Evolutionary conservation across 176 grass and related monocot genomes (phyloP).

Genomic region (Bromus sterilis): DNA sequence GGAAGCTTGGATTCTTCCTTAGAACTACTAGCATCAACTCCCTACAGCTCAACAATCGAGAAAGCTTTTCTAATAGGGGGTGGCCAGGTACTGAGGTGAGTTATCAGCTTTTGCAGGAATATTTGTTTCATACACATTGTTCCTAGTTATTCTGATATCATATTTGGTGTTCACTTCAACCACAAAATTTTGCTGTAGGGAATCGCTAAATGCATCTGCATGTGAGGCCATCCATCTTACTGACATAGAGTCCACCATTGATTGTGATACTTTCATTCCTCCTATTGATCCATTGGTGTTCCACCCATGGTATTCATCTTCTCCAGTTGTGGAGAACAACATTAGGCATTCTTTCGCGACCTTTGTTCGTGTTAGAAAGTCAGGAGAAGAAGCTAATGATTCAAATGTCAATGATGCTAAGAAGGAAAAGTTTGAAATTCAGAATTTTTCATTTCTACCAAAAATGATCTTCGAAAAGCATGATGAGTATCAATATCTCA

Average conservation of each 20-base stretch:
- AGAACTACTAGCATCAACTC: constrained; percentile 60
- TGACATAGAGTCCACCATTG: constrained; percentile 53
- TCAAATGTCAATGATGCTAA: constrained; percentile 22
- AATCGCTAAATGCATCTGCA: constrained; percentile 55
- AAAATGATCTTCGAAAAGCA: constrained; percentile 65
- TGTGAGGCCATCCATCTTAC: constrained; percentile 88
- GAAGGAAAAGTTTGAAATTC: constrained; percentile 60
- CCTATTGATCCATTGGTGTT: constrained; percentile 54
- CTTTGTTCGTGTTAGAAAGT: constrained; percentile 51
- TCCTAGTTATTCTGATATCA: background rate
- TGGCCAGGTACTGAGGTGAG: constrained; percentile 64
- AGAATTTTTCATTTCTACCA: constrained; percentile 68
- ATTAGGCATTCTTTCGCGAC: constrained; percentile 76
- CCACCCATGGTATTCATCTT: constrained; percentile 84
- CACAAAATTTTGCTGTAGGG: constrained; percentile 27
- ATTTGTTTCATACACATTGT: background rate
- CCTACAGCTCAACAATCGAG: constrained; percentile 74
- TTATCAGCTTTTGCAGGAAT: background rate
- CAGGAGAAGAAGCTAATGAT: constrained; percentile 20
- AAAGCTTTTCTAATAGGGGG: constrained; percentile 83
- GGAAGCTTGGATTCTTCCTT: constrained; percentile 72
- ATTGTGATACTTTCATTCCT: constrained; percentile 77
- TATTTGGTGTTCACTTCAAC: background rate
- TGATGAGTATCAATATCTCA: constrained; percentile 74
- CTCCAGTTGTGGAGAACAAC: constrained; percentile 56